Conservation (phyloP, 148 eudicot genomes). For the Silene latifolia region DNA sequence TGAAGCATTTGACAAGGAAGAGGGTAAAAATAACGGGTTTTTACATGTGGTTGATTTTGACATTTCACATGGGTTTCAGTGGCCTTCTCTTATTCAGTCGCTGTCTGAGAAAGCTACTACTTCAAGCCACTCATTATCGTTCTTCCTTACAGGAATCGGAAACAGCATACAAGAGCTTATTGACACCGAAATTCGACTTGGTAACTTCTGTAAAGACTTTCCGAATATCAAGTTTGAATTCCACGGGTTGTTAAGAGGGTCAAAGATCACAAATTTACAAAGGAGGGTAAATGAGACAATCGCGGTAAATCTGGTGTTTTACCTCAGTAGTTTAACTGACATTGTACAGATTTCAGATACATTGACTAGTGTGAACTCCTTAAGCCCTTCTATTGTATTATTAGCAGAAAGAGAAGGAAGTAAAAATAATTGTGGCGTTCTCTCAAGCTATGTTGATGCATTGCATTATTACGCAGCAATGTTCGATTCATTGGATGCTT, state of each 20-base stretch:
- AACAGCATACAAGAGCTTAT: slow-evolving; percentile 49
- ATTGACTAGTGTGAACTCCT: slow-evolving; percentile 32
- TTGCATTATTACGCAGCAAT: slow-evolving; percentile 73
- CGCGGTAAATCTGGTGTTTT: slow-evolving; percentile 56
- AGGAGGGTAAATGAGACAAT: slow-evolving; percentile 56
- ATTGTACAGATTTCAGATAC: slow-evolving; percentile 43
- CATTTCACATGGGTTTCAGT: slow-evolving; percentile 67
- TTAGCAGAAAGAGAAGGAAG: slow-evolving; percentile 68
- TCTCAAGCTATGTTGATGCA: slow-evolving; percentile 60
- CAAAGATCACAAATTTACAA: slow-evolving; percentile 26
- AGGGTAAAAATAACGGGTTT: slow-evolving; percentile 28
- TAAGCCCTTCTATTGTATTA: slow-evolving; percentile 51
- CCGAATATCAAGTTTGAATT: slow-evolving; percentile 53
- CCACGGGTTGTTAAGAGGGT: slow-evolving; percentile 47
- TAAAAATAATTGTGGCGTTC: slow-evolving; percentile 33
- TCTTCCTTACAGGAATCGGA: slow-evolving; percentile 54
- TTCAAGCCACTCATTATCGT: slow-evolving; percentile 25
- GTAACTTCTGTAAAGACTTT: slow-evolving; percentile 58
- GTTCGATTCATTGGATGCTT: slow-evolving; percentile 76
- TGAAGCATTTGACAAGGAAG: slow-evolving; percentile 66
- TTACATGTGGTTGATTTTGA: slow-evolving; percentile 76
- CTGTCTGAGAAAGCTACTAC: slow-evolving; percentile 50
- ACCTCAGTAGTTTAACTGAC: slow-evolving; percentile 36
- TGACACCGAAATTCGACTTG: slow-evolving; percentile 58
- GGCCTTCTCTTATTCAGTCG: slow-evolving; percentile 92